Evolutionary conservation across 2,329 filamentous ascomycete genomes (phyloP).

Genomic region (Pseudogymnoascus sp.): DNA sequence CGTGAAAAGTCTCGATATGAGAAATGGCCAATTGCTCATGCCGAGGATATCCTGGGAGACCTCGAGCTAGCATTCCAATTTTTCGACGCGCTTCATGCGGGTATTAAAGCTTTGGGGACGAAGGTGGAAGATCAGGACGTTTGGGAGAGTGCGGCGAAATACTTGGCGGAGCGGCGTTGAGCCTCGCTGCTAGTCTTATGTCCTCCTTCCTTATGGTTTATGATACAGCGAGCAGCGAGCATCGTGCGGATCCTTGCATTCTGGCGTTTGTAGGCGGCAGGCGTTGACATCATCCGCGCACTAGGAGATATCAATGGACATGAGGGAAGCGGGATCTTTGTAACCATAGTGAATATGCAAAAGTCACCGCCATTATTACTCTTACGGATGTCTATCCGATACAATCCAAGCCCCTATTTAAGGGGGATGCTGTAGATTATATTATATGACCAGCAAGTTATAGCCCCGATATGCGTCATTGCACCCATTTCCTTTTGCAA

Average conservation of each 20-base stretch:
- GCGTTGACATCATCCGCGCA: conserved; percentile 2
- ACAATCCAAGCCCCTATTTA: background rate
- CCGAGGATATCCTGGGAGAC: conserved; percentile 51
- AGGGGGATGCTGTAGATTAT: background rate
- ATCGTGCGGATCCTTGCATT: conserved; percentile 4
- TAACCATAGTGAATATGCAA: conserved; percentile 7
- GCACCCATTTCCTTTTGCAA: background rate
- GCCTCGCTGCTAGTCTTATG: background rate
- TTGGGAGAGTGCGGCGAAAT: conserved; percentile 49
- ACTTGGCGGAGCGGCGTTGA: conserved; percentile 32
- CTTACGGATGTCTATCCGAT: background rate
- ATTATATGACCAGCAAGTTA: background rate
- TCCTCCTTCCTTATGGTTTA: conserved; percentile 6
- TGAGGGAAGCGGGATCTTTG: background rate
- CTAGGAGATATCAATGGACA: conserved; percentile 3
- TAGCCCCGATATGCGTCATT: background rate
- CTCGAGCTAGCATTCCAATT: conserved; percentile 49
- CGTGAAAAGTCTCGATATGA: conserved; percentile 42
- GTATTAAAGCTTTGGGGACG: conserved; percentile 46
- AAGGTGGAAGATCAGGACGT: conserved; percentile 40
- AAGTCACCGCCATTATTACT: background rate
- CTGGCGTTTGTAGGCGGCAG: conserved; percentile 6
- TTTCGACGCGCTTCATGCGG: conserved; percentile 48
- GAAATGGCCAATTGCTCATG: conserved; percentile 39
- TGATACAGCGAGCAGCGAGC: conserved; percentile 8